Conservation (phyloP, 768 basidiomycete species). For the Tylopilus vinaceipallidus region DNA sequence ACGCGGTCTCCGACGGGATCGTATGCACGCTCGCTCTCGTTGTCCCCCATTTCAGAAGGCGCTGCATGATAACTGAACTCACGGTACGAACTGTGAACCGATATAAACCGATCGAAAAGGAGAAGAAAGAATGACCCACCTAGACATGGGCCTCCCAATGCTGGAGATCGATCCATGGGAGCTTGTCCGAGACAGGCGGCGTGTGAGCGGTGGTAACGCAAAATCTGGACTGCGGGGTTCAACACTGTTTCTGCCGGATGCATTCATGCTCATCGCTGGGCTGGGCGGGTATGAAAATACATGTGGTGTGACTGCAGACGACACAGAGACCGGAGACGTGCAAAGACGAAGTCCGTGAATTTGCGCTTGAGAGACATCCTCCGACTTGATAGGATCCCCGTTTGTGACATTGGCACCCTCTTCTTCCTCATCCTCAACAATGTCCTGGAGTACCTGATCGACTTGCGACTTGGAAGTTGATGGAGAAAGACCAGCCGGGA, state of each 20-base stretch:
- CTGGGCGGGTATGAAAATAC: constrained; percentile 24
- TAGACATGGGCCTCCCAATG: constrained; percentile 24
- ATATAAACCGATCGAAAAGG: not conserved
- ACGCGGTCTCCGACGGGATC: constrained; percentile 59
- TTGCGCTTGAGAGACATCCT: constrained; percentile 29
- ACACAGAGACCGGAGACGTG: constrained; percentile 39
- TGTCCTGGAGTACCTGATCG: constrained; percentile 49
- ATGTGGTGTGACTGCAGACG: constrained; percentile 25
- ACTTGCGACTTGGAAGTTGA: constrained; percentile 24
- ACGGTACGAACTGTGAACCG: constrained; percentile 15
- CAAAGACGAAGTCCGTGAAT: constrained; percentile 60
- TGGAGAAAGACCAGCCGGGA: constrained; percentile 32
- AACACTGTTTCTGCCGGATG: constrained; percentile 20
- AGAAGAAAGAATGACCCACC: constrained; percentile 14
- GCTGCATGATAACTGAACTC: constrained; percentile 10
- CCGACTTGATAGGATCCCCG: constrained; percentile 19
- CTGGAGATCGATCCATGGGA: constrained; percentile 28
- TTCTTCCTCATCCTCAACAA: constrained; percentile 47
- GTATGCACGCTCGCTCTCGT: constrained; percentile 36
- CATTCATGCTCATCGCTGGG: constrained; percentile 14
- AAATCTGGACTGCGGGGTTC: constrained; percentile 29
- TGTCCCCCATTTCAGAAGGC: constrained; percentile 26
- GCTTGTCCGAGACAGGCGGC: constrained; percentile 22
- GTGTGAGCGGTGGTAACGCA: constrained; percentile 16
- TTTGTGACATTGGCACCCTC: constrained; percentile 29